A percentile compares a stretch with the other conserved stretches of the same genome.
These are phyloP conservation scores for Apiotrichum mycotoxinovorans DNA, from an alignment of 1,284 basidiomycete genomes.

Conservation along the genomic window DNA sequence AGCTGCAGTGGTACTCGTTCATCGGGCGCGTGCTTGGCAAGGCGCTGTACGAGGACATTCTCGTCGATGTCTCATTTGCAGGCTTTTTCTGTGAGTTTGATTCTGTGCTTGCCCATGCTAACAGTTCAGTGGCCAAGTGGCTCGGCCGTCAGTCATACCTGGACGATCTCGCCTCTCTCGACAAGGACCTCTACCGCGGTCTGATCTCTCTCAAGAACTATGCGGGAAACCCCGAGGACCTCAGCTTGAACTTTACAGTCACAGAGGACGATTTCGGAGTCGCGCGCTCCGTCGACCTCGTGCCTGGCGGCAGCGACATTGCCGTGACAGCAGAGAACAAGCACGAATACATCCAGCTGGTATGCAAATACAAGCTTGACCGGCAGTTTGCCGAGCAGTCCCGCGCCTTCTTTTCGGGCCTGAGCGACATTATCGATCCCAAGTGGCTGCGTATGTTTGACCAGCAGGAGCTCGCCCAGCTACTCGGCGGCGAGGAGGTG, in stretches of 20 bases:
- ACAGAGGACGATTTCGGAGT: conserved; percentile 88
- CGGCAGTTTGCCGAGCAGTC: conserved; percentile 85
- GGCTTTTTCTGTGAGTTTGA: conserved; percentile 69
- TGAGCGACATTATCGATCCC: conserved; percentile 81
- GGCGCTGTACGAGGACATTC: conserved; percentile 92
- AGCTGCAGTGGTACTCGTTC: conserved; percentile 89
- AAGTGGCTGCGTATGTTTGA: conserved; percentile 96
- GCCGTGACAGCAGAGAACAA: conserved; percentile 86
- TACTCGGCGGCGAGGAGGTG: conserved; percentile 76
- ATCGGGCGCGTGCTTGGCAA: conserved; percentile 91
- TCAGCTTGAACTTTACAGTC: conserved; percentile 89
- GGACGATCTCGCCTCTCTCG: conserved; percentile 86
- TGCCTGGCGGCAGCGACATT: conserved; percentile 77
- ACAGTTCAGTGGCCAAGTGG: conserved; percentile 61
- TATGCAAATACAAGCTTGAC: conserved; percentile 84
- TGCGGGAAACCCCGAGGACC: conserved; percentile 71
- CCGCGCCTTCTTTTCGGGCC: conserved; percentile 62
- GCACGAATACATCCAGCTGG: conserved; percentile 83
- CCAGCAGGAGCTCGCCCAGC: conserved; percentile 80
- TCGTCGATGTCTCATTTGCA: conserved; percentile 94
- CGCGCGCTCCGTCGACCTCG: conserved; percentile 71
- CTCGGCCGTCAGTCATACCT: conserved; percentile 80
- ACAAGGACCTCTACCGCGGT: conserved; percentile 87
- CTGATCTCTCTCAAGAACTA: conserved; percentile 83
- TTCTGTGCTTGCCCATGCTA: background rate